These are phyloP conservation scores for Amesomyces nigricolor DNA, from an alignment of 2,329 filamentous ascomycete genomes.

Conservation along the genomic window DNA sequence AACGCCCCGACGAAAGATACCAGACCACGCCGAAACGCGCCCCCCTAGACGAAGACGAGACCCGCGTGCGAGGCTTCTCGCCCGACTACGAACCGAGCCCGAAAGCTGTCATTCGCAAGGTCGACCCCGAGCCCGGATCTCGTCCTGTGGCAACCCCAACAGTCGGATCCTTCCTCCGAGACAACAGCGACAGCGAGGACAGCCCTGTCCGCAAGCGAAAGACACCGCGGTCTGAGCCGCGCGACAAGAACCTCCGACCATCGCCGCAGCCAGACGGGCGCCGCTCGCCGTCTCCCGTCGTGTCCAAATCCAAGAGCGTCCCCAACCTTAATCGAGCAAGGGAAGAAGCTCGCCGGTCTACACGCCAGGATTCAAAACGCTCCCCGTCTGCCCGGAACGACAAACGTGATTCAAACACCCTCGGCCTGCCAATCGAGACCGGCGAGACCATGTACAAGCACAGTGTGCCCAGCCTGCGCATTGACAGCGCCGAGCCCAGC, in stretches of 20 bases:
- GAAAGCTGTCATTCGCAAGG: constrained; percentile 64
- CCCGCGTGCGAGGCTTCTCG: constrained; percentile 57
- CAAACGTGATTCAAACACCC: constrained; percentile 33
- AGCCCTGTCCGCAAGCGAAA: constrained; percentile 28
- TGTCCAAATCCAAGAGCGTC: constrained; percentile 28
- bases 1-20: constrained; percentile 5
- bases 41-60: constrained; percentile 6
- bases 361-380: constrained; percentile 15
- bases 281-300: constrained; percentile 24
- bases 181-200: constrained; percentile 47
- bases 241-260: constrained; percentile 19
- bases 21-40: not conserved
- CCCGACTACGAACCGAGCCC: constrained; percentile 69
- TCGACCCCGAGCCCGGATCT: constrained; percentile 35
- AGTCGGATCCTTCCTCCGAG: constrained; percentile 39
- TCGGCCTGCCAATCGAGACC: constrained; percentile 39
- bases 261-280: constrained; percentile 11
- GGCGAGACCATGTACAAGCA: constrained; percentile 37
- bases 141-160: constrained; percentile 34
- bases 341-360: constrained; percentile 13
- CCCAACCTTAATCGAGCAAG: constrained; percentile 23
- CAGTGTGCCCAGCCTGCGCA: constrained; percentile 38
- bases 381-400: constrained; percentile 31
- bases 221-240: constrained; percentile 9
- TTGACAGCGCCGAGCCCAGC: constrained; percentile 39